Conservation (phyloP, 164 flowering plant genomes). For the Piper betle region DNA sequence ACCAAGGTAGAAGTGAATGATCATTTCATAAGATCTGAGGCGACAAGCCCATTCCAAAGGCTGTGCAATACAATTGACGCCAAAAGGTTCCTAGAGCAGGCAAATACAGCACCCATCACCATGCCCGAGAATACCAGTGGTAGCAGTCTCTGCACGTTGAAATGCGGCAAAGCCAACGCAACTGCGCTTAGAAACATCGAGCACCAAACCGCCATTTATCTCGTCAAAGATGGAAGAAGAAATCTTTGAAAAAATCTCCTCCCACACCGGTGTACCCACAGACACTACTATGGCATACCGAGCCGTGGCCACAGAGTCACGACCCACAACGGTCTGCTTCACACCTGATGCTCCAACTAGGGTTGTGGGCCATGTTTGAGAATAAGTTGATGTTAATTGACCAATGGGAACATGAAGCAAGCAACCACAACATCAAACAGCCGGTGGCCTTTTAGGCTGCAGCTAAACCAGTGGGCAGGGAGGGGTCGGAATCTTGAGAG, state of each 20-base stretch:
- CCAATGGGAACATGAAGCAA: constrained; percentile 89
- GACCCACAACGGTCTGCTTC: constrained; percentile 82
- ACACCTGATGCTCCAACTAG: constrained; percentile 68
- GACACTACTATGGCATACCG: constrained; percentile 75
- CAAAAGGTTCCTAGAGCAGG: constrained; percentile 72
- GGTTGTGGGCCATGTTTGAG: constrained; percentile 58
- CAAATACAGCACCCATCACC: constrained; percentile 73
- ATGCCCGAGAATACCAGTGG: constrained; percentile 84
- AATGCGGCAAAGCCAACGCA: constrained; percentile 88
- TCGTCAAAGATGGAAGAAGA: constrained; percentile 86
- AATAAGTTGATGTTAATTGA: constrained; percentile 73
- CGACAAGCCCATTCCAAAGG: constrained; percentile 93
- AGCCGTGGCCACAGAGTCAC: constrained; percentile 93
- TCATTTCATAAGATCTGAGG: constrained; percentile 75
- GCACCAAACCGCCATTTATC: constrained; percentile 94
- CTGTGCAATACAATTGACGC: constrained; percentile 89
- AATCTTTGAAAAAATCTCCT: constrained; percentile 94
- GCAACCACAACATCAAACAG: constrained; percentile 70
- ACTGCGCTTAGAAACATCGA: constrained; percentile 71
- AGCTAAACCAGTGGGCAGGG: constrained; percentile 75
- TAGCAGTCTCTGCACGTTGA: constrained; percentile 81
- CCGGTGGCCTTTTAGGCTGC: constrained; percentile 79
- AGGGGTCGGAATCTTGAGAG: constrained; percentile 70
- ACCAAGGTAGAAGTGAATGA: no score
- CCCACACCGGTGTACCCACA: constrained; percentile 94